These are phyloP conservation scores for Sherardia arvensis DNA, from an alignment of 257 asterid genomes.

Conservation along the genomic window DNA sequence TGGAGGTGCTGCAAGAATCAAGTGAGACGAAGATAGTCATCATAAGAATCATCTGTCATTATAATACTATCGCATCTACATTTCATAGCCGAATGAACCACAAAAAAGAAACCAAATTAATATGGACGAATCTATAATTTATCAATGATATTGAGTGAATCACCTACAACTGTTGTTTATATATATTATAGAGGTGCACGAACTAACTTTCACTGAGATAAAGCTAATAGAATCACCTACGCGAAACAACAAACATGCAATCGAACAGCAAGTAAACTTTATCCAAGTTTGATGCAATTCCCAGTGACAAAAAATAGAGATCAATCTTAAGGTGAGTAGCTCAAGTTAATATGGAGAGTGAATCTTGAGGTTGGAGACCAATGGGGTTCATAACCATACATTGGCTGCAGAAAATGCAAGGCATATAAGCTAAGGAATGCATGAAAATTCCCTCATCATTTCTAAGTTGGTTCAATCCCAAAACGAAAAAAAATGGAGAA, in stretches of 20 bases:
- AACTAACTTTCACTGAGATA: not conserved
- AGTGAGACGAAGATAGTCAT: not conserved
- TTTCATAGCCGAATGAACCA: not conserved
- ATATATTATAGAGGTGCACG: not conserved
- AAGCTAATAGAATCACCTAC: not conserved
- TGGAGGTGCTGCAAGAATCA: constrained; percentile 45
- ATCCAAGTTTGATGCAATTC: not conserved
- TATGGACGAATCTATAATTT: not conserved
- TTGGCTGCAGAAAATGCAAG: too few relatives aligned
- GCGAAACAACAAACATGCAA: not conserved
- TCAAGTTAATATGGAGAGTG: too few relatives aligned
- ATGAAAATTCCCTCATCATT: not conserved
- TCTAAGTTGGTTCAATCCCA: not conserved
- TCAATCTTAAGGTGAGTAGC: too few relatives aligned
- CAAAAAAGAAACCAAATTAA: not conserved
- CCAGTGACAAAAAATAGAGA: not conserved
- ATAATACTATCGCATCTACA: not conserved
- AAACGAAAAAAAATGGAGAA: not conserved
- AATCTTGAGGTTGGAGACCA: too few relatives aligned
- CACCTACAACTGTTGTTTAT: not conserved
- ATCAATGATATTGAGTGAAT: not conserved
- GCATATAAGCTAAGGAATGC: not conserved
- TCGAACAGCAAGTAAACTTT: not conserved
- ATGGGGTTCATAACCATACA: too few relatives aligned
- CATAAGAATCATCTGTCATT: not conserved